Evolutionary conservation across 345 rosid species (phyloP).

Genomic region (Salix purpurea): DNA sequence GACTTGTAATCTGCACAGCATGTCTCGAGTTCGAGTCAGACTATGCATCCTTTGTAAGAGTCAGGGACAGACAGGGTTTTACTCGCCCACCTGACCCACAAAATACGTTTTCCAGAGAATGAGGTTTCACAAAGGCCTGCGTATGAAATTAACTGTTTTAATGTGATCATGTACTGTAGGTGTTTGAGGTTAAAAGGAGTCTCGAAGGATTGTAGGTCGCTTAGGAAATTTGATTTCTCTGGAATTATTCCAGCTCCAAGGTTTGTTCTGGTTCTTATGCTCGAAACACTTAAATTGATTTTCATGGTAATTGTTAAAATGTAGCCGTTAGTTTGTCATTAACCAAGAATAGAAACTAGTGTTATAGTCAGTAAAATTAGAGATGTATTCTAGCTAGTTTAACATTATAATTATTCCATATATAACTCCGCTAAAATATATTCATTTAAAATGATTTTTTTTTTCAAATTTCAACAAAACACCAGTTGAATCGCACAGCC

Average conservation of each 20-base stretch:
- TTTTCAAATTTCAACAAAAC: too few species aligned
- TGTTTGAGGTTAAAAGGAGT: conserved; percentile 27
- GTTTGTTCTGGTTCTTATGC: neutral
- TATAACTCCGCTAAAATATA: too few species aligned
- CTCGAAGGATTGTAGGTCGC: conserved; percentile 27
- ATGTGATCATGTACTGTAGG: neutral
- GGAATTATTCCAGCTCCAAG: conserved; percentile 29
- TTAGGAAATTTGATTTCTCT: conserved; percentile 20
- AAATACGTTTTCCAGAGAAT: fast-evolving
- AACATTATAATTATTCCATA: too few species aligned
- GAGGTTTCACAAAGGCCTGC: neutral
- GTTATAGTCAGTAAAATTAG: too few species aligned
- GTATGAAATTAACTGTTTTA: neutral
- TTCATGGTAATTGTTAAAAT: neutral
- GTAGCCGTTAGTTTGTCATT: too few species aligned
- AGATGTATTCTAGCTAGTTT: too few species aligned
- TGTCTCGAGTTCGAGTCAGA: too few species aligned
- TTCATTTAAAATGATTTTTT: too few species aligned
- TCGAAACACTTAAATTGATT: neutral
- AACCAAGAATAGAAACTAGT: too few species aligned
- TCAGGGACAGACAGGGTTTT: fast-evolving
- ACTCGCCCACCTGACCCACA: too few species aligned
- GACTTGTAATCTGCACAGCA: too few species aligned
- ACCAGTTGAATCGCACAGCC: too few species aligned
- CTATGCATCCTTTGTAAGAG: fast-evolving